These are phyloP conservation scores for Tephrocybe sp. DNA, from an alignment of 768 basidiomycete genomes.

Conservation along the genomic window DNA sequence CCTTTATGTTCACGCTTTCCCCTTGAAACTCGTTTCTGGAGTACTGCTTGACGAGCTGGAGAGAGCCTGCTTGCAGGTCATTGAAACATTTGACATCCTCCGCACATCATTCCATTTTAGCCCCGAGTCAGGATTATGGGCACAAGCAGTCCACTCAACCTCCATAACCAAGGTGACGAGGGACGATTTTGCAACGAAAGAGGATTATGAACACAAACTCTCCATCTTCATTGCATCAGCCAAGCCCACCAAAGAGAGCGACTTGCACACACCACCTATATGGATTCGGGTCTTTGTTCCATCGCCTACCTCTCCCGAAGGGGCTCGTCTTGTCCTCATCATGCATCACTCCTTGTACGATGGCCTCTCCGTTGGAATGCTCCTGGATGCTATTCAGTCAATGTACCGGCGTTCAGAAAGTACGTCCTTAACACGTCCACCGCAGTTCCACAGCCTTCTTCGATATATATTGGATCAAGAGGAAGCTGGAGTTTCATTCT, in stretches of 20 bases:
- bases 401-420: constrained; percentile 25
- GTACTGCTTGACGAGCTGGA: constrained; percentile 27
- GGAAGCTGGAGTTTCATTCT: constrained; percentile 34
- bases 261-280: constrained; percentile 27
- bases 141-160: constrained; percentile 27
- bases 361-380: constrained; percentile 36
- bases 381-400: constrained; percentile 30
- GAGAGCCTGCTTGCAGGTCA: constrained; percentile 34
- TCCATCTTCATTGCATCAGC: constrained; percentile 18
- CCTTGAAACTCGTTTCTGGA: constrained; percentile 18
- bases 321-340: constrained; percentile 30
- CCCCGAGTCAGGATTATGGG: constrained; percentile 31
- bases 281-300: constrained; percentile 28
- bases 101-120: constrained; percentile 48
- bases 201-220: constrained; percentile 19
- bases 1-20: constrained; percentile 32
- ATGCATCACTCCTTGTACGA: constrained; percentile 51
- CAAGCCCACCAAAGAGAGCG: constrained; percentile 19
- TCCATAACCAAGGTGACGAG: constrained; percentile 21
- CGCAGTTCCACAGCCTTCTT: constrained; percentile 38
- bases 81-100: constrained; percentile 35
- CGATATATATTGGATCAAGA: constrained; percentile 37
- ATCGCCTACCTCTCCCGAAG: neutral
- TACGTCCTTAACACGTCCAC: constrained; percentile 17
- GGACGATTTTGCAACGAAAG: constrained; percentile 12